These are phyloP conservation scores for Fomitiporia mediterranea DNA, from an alignment of 1,284 basidiomycete genomes.

Conservation along the genomic window DNA sequence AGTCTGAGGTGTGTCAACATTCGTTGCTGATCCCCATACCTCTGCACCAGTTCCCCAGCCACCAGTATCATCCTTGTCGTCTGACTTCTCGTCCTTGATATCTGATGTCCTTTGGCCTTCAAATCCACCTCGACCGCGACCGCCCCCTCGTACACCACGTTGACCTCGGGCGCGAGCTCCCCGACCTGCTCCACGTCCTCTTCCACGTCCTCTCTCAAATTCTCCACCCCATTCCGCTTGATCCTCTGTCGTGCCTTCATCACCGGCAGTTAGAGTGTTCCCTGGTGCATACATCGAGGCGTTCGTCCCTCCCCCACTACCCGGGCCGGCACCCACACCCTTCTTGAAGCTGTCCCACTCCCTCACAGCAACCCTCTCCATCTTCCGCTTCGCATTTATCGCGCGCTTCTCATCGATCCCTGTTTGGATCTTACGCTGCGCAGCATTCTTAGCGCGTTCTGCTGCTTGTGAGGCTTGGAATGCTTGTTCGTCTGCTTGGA, in stretches of 20 bases:
- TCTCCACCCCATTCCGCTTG: slow-evolving; percentile 4
- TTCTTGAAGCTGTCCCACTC: slow-evolving; percentile 82
- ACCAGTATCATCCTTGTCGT: not conserved
- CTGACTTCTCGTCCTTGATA: not conserved
- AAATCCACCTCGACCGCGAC: not conserved
- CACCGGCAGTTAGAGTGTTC: not conserved
- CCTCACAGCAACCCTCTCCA: slow-evolving; percentile 70
- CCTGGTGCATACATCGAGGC: slow-evolving; percentile 16
- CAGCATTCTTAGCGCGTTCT: slow-evolving; percentile 50
- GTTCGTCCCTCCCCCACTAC: slow-evolving; percentile 21
- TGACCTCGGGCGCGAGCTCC: not conserved
- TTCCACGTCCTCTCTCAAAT: slow-evolving; percentile 29
- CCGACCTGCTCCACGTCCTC: slow-evolving; percentile 29
- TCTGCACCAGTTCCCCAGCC: slow-evolving; percentile 10
- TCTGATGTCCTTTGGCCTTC: slow-evolving; percentile 8
- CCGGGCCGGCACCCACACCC: slow-evolving; percentile 24
- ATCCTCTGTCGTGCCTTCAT: not conserved
- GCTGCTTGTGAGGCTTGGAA: slow-evolving; percentile 62
- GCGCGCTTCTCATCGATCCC: slow-evolving; percentile 63
- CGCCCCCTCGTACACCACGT: slow-evolving; percentile 3
- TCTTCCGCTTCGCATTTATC: slow-evolving; percentile 69
- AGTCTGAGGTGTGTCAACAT: not conserved
- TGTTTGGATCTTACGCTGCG: slow-evolving; percentile 60
- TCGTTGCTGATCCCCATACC: not conserved
- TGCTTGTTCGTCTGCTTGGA: slow-evolving; percentile 72